Conservation (phyloP, 768 basidiomycete species). For the Lactarius pseudohatsudake region DNA sequence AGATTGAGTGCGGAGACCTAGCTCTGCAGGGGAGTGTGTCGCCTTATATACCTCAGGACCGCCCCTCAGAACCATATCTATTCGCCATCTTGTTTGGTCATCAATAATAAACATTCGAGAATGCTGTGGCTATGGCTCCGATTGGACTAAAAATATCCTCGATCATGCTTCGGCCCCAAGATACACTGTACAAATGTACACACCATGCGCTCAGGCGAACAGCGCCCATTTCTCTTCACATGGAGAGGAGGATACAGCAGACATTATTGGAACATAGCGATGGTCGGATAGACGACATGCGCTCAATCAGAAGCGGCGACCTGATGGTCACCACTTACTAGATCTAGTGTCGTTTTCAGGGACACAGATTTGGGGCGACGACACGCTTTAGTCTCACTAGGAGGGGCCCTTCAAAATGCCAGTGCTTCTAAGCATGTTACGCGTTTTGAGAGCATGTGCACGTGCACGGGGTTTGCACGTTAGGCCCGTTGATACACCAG, state of each 20-base stretch:
- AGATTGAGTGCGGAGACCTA: background rate
- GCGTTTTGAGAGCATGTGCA: no score
- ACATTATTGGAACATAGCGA: background rate
- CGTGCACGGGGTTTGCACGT: no score
- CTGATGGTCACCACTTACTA: background rate
- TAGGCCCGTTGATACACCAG: no score
- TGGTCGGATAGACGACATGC: background rate
- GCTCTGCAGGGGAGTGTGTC: background rate
- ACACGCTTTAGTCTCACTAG: background rate
- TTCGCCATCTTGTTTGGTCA: background rate
- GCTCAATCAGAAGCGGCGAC: background rate
- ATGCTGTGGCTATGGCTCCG: background rate
- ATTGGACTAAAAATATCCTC: background rate
- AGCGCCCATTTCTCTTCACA: background rate
- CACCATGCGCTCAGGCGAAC: background rate
- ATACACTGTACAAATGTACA: no score
- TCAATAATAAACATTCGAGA: constrained; percentile 2
- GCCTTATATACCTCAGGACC: constrained; percentile 13
- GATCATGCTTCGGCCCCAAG: constrained; percentile 7
- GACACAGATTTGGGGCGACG: background rate
- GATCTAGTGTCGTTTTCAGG: background rate
- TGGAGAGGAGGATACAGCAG: background rate
- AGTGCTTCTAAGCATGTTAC: no score
- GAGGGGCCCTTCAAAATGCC: no score
- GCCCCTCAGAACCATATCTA: background rate